Evolutionary conservation across 148 eudicot species (phyloP).

Genomic region (Cornus kousa): DNA sequence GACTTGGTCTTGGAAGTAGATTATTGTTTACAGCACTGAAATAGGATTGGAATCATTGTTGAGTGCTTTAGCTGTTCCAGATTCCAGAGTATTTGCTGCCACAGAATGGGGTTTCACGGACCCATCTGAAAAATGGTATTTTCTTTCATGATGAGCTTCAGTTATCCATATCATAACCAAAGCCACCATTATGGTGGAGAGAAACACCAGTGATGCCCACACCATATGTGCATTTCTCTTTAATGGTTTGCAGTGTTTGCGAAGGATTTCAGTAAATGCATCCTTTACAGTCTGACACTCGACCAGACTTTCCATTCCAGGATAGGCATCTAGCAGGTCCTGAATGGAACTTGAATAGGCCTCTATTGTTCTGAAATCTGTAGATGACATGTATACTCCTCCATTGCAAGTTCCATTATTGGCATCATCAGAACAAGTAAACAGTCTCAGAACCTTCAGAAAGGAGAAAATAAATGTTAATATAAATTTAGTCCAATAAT

Average conservation of each 20-base stretch:
- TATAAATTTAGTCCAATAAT: not conserved
- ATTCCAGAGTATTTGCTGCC: conserved; percentile 20
- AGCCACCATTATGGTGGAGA: conserved; percentile 45
- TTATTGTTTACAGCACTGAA: conserved; percentile 5
- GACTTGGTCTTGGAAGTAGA: not conserved
- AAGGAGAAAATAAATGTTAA: not conserved
- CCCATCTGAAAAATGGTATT: conserved; percentile 21
- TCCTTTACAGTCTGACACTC: conserved; percentile 59
- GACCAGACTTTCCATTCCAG: conserved; percentile 58
- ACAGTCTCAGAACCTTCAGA: conserved; percentile 42
- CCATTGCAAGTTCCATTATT: conserved; percentile 38
- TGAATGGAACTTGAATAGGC: conserved; percentile 59
- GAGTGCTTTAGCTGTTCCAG: conserved; percentile 12
- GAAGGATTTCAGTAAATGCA: conserved; percentile 53
- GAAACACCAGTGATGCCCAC: conserved; percentile 45
- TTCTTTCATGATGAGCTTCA: conserved; percentile 26
- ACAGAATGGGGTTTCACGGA: conserved; percentile 35
- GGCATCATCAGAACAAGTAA: conserved; percentile 52
- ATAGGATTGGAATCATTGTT: conserved; percentile 5
- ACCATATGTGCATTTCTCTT: conserved; percentile 39
- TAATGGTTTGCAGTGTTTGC: conserved; percentile 59
- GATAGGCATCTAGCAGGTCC: conserved; percentile 50
- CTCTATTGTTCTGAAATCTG: conserved; percentile 30
- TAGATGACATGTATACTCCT: conserved; percentile 36
- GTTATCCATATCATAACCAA: conserved; percentile 44